Evolutionary conservation across 768 basidiomycete genomes (phyloP).

Genomic region (Mycena olivaceomarginata): DNA sequence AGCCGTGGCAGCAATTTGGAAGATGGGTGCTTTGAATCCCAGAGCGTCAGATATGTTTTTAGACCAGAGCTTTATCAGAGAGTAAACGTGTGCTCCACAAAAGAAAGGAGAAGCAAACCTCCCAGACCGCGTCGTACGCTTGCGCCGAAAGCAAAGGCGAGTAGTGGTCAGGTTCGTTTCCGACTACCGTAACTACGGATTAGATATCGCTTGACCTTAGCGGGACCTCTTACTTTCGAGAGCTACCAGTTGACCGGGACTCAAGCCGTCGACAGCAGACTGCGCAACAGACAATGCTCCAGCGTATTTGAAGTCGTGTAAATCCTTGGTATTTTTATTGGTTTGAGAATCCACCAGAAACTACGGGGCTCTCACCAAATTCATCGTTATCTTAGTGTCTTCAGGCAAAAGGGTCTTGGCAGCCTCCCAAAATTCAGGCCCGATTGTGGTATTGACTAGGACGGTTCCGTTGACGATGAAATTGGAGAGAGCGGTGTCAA

Average conservation of each 20-base stretch:
- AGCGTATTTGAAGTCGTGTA: constrained; percentile 64
- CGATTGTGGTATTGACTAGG: constrained; percentile 71
- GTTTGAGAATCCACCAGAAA: background rate
- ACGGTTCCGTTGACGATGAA: constrained; percentile 65
- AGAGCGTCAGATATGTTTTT: constrained; percentile 67
- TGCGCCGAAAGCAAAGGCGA: constrained; percentile 59
- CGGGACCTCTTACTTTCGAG: constrained; percentile 63
- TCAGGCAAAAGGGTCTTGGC: constrained; percentile 63
- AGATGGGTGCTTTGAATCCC: constrained; percentile 60
- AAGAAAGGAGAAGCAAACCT: constrained; percentile 51
- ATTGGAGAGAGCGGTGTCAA: constrained; percentile 62
- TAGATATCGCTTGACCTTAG: background rate
- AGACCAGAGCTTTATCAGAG: constrained; percentile 63
- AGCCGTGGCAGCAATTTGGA: constrained; percentile 70
- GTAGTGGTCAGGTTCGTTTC: constrained; percentile 76
- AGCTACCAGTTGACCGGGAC: constrained; percentile 59
- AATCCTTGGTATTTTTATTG: constrained; percentile 56
- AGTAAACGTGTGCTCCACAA: background rate
- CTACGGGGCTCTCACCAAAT: constrained; percentile 56
- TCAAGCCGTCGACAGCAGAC: constrained; percentile 62
- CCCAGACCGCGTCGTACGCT: constrained; percentile 67
- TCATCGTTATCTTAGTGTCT: constrained; percentile 68
- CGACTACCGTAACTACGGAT: constrained; percentile 57
- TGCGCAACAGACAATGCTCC: constrained; percentile 66
- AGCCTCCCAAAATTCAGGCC: constrained; percentile 69